Evolutionary conservation across 345 rosid species (phyloP).

Genomic region (Geranium rotundifolium): DNA sequence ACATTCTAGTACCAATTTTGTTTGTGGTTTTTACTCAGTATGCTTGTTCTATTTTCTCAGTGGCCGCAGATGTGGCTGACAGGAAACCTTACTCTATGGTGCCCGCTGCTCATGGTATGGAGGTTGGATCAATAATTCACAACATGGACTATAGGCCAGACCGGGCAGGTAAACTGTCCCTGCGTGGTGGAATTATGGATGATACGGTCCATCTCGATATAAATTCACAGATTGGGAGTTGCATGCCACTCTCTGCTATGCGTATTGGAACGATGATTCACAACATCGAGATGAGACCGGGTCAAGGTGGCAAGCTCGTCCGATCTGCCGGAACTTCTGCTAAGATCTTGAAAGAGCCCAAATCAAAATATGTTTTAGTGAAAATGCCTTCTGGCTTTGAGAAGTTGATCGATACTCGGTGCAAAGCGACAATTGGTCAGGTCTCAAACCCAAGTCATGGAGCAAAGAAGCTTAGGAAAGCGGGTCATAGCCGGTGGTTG

Average conservation of each 20-base stretch:
- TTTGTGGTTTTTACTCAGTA: neutral
- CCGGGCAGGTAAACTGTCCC: constrained; percentile 25
- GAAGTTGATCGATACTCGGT: constrained; percentile 50
- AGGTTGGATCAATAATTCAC: neutral
- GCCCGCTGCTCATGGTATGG: neutral
- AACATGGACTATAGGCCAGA: neutral
- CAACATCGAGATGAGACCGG: constrained; percentile 80
- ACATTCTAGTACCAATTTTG: neutral
- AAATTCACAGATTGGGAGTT: constrained; percentile 73
- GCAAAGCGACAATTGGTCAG: constrained; percentile 64
- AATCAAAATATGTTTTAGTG: constrained; percentile 36
- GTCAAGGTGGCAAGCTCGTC: constrained; percentile 78
- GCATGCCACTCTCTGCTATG: constrained; percentile 77
- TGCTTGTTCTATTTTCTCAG: neutral
- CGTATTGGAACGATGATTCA: constrained; percentile 84
- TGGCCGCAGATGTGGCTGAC: neutral
- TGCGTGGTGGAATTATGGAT: constrained; percentile 44
- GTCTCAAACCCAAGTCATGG: constrained; percentile 66
- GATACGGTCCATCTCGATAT: constrained; percentile 62
- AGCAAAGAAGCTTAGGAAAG: constrained; percentile 58
- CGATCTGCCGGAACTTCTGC: constrained; percentile 79
- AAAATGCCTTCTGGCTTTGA: constrained; percentile 65
- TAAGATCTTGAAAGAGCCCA: constrained; percentile 75
- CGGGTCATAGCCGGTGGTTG: constrained; percentile 76
- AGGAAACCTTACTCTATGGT: neutral